A percentile compares a stretch with the other conserved stretches of the same genome.
phyloP scores from a whole-genome alignment of 1,284 basidiomycete genomes.

The Volvariella surrecta region DNA sequence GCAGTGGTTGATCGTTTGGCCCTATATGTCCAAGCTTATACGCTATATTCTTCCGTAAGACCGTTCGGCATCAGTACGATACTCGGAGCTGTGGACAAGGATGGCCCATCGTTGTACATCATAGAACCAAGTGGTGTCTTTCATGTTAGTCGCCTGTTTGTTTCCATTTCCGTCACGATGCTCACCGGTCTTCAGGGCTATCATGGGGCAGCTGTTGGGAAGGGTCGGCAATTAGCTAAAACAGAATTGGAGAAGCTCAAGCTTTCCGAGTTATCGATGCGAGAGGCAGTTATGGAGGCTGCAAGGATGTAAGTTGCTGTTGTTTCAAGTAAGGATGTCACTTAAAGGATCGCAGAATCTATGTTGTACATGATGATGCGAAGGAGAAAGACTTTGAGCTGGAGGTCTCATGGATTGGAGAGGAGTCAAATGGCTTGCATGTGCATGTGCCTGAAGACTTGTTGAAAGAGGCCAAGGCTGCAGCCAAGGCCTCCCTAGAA shows the following conservation, averaged over 20 bases:
- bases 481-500: conserved; percentile 85
- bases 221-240: conserved; percentile 95
- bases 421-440: conserved; percentile 79
- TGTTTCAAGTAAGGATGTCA: not conserved
- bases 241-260: conserved; percentile 97
- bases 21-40: conserved; percentile 91
- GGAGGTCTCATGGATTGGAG: conserved; percentile 94
- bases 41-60: conserved; percentile 95
- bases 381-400: conserved; percentile 99
- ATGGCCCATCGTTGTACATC: conserved; percentile 83
- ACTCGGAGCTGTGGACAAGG: conserved; percentile 84
- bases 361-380: conserved; percentile 94
- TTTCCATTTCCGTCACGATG: not conserved
- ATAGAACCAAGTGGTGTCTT: conserved; percentile 95
- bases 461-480: conserved; percentile 78
- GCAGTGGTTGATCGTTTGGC: conserved; percentile 79
- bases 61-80: conserved; percentile 96
- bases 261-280: conserved; percentile 66
- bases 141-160: conserved; percentile 48
- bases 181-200: conserved; percentile 61
- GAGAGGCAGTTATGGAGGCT: conserved; percentile 89
- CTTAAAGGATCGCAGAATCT: conserved; percentile 56
- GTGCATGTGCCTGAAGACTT: conserved; percentile 80
- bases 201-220: conserved; percentile 90
- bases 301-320: conserved; percentile 76